Conservation (phyloP, 2,329 filamentous ascomycete genomes). For the Exophiala bonariae region DNA sequence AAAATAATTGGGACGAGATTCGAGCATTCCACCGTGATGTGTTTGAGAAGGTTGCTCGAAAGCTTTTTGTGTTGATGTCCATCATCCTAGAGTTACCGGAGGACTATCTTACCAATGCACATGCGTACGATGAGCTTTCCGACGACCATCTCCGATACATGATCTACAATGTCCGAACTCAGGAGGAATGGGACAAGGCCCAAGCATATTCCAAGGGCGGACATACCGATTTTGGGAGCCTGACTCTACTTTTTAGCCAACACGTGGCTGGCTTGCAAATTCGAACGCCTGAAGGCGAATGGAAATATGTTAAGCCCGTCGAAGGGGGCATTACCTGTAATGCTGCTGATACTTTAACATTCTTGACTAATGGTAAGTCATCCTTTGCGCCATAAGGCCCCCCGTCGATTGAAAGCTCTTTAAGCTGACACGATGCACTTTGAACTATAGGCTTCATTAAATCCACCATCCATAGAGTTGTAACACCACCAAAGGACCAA, state of each 20-base stretch:
- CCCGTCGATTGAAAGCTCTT: neutral
- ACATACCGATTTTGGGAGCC: conserved; percentile 59
- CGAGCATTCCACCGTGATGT: conserved; percentile 31
- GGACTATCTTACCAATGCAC: conserved; percentile 56
- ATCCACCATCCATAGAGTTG: conserved; percentile 51
- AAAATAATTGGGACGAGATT: conserved; percentile 31
- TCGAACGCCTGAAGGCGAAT: conserved; percentile 45
- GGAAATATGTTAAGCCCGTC: conserved; percentile 55
- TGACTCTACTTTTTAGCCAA: conserved; percentile 59
- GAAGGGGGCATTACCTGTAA: conserved; percentile 53
- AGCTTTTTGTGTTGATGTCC: conserved; percentile 23
- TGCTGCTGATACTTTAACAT: conserved; percentile 48
- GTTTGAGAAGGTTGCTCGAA: conserved; percentile 30
- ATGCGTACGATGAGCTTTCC: conserved; percentile 57
- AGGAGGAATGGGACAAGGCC: conserved; percentile 47
- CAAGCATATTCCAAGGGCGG: conserved; percentile 48
- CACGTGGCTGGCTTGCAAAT: conserved; percentile 55
- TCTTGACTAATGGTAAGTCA: conserved; percentile 37
- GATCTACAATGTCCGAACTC: conserved; percentile 52
- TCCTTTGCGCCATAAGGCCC: neutral
- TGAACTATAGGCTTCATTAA: conserved; percentile 29
- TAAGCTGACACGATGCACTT: neutral
- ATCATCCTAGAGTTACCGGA: conserved; percentile 54
- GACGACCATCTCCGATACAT: conserved; percentile 63
- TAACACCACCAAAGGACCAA: conserved; percentile 50